Evolutionary conservation across 257 asterid species (phyloP).

Genomic region (Fraxinus anomala): DNA sequence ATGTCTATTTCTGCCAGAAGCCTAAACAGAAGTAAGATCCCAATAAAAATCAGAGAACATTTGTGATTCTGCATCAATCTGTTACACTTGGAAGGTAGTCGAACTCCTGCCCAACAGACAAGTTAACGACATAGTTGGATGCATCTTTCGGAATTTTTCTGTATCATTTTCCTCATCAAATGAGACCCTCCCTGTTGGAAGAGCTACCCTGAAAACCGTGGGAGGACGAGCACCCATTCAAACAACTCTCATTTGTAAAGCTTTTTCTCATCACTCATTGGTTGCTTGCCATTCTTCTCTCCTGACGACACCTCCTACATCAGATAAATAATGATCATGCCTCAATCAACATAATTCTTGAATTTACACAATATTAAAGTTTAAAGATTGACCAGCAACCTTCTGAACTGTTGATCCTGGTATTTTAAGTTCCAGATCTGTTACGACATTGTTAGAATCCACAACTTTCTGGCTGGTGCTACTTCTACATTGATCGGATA

Average conservation of each 20-base stretch:
- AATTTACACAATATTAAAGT: neutral
- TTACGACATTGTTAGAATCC: conserved; percentile 1
- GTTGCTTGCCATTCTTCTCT: conserved; percentile 28
- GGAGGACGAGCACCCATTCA: conserved; percentile 5
- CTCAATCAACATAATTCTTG: neutral
- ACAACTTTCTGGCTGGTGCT: neutral
- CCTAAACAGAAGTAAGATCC: neutral
- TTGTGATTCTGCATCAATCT: neutral
- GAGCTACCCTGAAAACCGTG: neutral
- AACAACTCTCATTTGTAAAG: neutral
- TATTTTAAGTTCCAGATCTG: conserved; percentile 36
- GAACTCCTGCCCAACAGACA: neutral
- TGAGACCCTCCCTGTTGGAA: neutral
- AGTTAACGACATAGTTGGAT: neutral
- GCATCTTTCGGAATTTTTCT: neutral
- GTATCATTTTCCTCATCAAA: neutral
- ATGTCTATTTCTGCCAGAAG: neutral
- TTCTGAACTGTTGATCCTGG: conserved; percentile 28
- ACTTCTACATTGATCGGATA: conserved; percentile 10
- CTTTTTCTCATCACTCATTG: neutral
- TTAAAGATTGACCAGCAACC: conserved; percentile 18
- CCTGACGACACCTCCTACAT: conserved; percentile 21
- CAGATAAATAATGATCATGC: neutral
- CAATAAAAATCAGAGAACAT: neutral
- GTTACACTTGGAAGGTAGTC: neutral